Evolutionary conservation across 345 rosid species (phyloP), one percentile per base, ranked within the genome.

Genomic region (Moricandia moricandioides): DNA sequence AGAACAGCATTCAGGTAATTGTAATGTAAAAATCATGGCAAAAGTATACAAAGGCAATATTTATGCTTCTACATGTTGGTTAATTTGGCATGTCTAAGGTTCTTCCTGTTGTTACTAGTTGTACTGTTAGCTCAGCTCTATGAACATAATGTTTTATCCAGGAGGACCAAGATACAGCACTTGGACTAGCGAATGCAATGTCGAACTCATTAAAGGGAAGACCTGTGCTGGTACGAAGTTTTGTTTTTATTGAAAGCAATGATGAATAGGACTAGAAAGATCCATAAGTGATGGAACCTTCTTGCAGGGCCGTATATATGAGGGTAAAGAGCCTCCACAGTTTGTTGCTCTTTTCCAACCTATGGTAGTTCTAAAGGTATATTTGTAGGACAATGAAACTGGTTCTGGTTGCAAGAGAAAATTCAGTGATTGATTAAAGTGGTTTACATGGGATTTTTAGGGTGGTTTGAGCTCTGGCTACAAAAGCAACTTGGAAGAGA

Each of bases 301-400:
- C 73, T 77, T 75, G 45, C 84, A 95, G 99, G 97, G 96, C 56
- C 87, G 86, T 52, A 83, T 95, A 69, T 89, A 84, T 59, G 91
- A 95, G 87, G 97, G 88, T 69, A 95, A 89, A 80, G 99, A 95
- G 84, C 96, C 98, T 39, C 94, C 97, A 30, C 99, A 95, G n/a
- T 92, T 95, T 67, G 51, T 92, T 77, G 92, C 99, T 49, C 92
- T 95, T 65, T 92, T 92, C 76, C 98, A 92, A 70, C 97, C 99
- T 67, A 86, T 95, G 96, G 86, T 89, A 39, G 82, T 90, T 76
- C 90, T 95, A 65, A 92, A 92, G 98, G 99, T 95, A 88, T 39
- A 31, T 43, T 27, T 34, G 67, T 66, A n/a, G n/a, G 59, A 64
- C 0, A 0, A 26, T 49, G 63, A 58, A 3, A 39, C 54, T 79